Conservation (phyloP, 495 filamentous ascomycete genomes). For the Aspergillus nanangensis region DNA sequence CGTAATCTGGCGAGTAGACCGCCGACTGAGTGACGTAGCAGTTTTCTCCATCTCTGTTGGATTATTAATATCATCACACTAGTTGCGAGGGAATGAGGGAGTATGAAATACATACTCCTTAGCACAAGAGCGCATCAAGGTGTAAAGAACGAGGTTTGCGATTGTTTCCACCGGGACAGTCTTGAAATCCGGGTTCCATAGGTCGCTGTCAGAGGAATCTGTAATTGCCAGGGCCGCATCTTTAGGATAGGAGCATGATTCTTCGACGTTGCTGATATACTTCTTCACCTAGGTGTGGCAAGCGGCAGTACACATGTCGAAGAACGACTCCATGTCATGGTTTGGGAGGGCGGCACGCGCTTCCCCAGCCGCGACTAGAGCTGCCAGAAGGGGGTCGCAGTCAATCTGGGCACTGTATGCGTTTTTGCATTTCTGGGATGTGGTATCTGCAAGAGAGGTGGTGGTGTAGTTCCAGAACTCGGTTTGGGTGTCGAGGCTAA, state of each 20-base stretch:
- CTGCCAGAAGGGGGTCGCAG: not conserved
- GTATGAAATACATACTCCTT: not conserved
- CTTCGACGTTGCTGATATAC: not conserved
- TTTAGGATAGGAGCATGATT: not conserved
- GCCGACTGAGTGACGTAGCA: not conserved
- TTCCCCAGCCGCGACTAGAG: not conserved
- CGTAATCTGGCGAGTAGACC: not conserved
- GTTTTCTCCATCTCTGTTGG: not conserved
- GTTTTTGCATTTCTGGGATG: not conserved
- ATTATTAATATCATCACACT: not conserved
- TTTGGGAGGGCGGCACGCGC: not conserved
- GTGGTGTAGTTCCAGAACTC: constrained; percentile 3
- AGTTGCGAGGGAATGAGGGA: not conserved
- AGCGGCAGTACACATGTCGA: not conserved
- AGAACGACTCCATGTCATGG: not conserved
- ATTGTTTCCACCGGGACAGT: constrained; percentile 1
- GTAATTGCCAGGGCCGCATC: not conserved
- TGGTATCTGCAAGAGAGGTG: not conserved
- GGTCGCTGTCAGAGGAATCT: not conserved
- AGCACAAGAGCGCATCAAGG: not conserved
- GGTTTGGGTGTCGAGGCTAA: constrained; percentile 1
- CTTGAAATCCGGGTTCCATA: not conserved
- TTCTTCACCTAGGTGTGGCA: not conserved
- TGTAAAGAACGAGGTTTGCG: not conserved
- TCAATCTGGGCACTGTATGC: not conserved